Evolutionary conservation across 78 protist genomes (phyloP), one percentile per base, ranked within the genome.

Genomic region (Pigoraptor vietnamica): DNA sequence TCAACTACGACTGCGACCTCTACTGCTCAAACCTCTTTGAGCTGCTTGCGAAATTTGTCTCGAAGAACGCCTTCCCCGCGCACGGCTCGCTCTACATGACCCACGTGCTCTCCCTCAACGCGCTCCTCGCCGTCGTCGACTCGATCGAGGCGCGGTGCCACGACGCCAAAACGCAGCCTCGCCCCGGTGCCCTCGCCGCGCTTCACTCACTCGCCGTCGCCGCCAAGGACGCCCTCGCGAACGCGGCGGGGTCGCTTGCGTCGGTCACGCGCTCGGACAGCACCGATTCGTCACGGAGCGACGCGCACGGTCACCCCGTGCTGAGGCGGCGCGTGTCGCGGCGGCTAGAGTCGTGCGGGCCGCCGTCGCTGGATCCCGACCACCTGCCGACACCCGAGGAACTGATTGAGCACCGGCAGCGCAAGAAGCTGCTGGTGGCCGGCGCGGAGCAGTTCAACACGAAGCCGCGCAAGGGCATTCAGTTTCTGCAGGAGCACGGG

Each of bases 1-100:
- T 98, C 86, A 98, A 98, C 94, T 98, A 98, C 94, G 99, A 98
- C 95, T 98, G 99, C 92, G 97, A 94, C 86, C 24, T 98, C 38
- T 37, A 91, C 29, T 39, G 88, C 32, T 81, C 40, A 29, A 95
- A 98, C 67, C 91, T 98, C 38, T 95, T 96, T 93, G 97, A 96
- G 37, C 34, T 56, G 83, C 82, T 95, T 29, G 81, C 96, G 82
- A 91, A 95, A 81, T 91, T 94, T 81, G 56, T 98, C 29, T 93
- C 95, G 25, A 89, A 90, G 39, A 93, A 95, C n/a, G 94, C 95
- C 40, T 38, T 38, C 34, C 34, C 89, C 24, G 40, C 40, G 6
- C 2, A 1, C 25, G 67, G 67, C 34, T 1, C 39, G 56, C 89
- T 86, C 23, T 38, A 37, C 89, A 86, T 90, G 36, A 86, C 93